phyloP scores from a whole-genome alignment of 148 eudicot genomes.

The Rhododendron griersonianum region DNA sequence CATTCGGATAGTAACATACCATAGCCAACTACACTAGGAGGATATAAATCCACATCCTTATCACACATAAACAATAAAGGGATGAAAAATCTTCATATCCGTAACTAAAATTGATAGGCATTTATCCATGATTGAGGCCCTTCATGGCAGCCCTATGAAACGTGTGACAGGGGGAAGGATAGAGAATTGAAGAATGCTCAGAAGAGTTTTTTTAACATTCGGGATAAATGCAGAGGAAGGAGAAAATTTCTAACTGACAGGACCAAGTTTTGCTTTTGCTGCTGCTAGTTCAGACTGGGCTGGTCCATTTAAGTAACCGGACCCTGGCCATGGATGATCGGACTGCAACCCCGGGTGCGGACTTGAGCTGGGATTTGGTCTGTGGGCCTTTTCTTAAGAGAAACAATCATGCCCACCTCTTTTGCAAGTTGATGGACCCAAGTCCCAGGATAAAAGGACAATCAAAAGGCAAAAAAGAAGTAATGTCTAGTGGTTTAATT shows the following conservation, averaged over 20 bases:
- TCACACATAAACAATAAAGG: not conserved
- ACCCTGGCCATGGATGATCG: not conserved
- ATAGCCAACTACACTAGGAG: not conserved
- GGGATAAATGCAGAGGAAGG: not conserved
- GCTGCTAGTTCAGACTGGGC: not conserved
- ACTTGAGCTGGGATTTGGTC: not conserved
- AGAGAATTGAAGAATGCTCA: not conserved
- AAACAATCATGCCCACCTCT: not conserved
- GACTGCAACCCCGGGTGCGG: not conserved
- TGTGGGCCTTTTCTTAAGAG: not conserved
- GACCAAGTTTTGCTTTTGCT: not conserved
- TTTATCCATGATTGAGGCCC: constrained; percentile 7
- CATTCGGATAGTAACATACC: too few species aligned
- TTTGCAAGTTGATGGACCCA: too few species aligned
- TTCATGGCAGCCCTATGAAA: constrained; percentile 1
- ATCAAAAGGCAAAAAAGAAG: not conserved
- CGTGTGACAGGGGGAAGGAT: not conserved
- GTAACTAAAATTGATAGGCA: not conserved
- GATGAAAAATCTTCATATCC: not conserved
- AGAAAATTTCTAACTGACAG: not conserved
- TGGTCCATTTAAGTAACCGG: not conserved
- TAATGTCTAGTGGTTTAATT: not conserved
- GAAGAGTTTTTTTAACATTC: not conserved
- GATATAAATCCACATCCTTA: not conserved
- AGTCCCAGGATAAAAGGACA: not conserved